Evolutionary conservation across 345 rosid species (phyloP).

Genomic region (sweet orange (Citrus sinensis)): DVS_A1.0 CM039169.1:31515001-31515500

Average conservation of each 20-base stretch:
- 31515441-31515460: neutral
- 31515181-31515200: neutral
- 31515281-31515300: neutral
- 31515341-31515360: neutral
- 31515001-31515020: constrained; percentile 53
- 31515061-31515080: neutral
- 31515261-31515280: constrained; percentile 22
- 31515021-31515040: constrained; percentile 41
- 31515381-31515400: neutral
- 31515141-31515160: neutral
- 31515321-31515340: neutral
- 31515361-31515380: no score
- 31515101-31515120: neutral
- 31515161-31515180: neutral
- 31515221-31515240: neutral
- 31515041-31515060: constrained; percentile 37
- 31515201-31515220: neutral
- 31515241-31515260: constrained; percentile 16
- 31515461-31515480: neutral
- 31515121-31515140: neutral
- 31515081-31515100: neutral
- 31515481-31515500: neutral
- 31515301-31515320: neutral
- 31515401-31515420: neutral
- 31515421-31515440: neutral